Conservation (phyloP, 2,329 filamentous ascomycete genomes). For the Ilyonectria mors-panacis region DNA sequence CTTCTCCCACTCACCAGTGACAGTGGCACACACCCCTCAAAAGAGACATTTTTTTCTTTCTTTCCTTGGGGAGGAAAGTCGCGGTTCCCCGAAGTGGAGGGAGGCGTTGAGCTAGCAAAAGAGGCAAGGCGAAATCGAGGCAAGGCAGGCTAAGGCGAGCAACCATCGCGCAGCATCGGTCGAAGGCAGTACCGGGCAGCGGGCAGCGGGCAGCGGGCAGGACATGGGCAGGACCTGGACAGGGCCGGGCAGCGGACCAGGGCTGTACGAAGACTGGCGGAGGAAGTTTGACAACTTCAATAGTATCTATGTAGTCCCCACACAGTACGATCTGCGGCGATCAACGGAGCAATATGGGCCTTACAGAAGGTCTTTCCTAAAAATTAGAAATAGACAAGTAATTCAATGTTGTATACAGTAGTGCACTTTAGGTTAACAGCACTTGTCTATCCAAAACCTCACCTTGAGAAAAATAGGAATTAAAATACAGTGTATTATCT, state of each 20-base stretch:
- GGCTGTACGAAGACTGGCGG: background rate
- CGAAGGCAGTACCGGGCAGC: slow-evolving; percentile 20
- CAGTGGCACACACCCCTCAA: slow-evolving; percentile 15
- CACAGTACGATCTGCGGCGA: too few species aligned
- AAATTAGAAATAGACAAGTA: too few species aligned
- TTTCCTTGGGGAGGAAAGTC: slow-evolving; percentile 12
- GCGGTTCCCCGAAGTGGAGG: slow-evolving; percentile 41
- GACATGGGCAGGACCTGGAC: too few species aligned
- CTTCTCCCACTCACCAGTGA: slow-evolving; percentile 6
- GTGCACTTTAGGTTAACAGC: too few species aligned
- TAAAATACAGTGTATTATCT: too few species aligned
- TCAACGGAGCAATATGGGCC: too few species aligned
- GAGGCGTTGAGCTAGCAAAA: slow-evolving; percentile 40
- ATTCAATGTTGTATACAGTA: too few species aligned
- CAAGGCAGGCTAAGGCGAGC: slow-evolving; percentile 35
- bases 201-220: slow-evolving; percentile 9
- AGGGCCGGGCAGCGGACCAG: background rate
- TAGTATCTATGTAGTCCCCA: too few species aligned
- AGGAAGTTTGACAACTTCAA: too few species aligned
- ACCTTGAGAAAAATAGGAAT: too few species aligned
- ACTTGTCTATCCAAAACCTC: too few species aligned
- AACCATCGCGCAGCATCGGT: slow-evolving; percentile 32
- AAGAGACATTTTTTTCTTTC: slow-evolving; percentile 27
- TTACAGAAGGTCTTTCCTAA: too few species aligned
- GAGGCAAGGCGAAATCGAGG: slow-evolving; percentile 32